Evolutionary conservation across 768 basidiomycete genomes (phyloP).

Genomic region (Holtermannia corniformis): DNA sequence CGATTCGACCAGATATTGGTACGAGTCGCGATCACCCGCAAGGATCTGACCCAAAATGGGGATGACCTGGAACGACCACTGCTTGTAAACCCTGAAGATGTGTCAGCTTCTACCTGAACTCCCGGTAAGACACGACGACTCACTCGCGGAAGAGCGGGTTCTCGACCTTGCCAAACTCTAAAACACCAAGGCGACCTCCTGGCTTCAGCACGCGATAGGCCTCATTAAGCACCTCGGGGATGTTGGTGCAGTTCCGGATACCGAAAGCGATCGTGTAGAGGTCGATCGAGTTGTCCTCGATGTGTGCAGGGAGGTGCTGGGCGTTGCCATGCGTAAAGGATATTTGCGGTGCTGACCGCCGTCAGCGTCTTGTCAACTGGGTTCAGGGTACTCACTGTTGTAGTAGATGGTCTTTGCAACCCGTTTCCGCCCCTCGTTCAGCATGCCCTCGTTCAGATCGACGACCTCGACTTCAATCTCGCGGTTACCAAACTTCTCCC

Average conservation of each 20-base stretch:
- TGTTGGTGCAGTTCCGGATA: conserved; percentile 91
- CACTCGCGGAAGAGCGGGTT: conserved; percentile 80
- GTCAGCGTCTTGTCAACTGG: not conserved
- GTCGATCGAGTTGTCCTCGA: conserved; percentile 77
- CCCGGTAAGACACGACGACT: conserved; percentile 38
- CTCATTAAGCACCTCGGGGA: conserved; percentile 75
- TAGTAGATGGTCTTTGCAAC: conserved; percentile 98
- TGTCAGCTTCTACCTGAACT: not conserved
- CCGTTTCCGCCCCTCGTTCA: conserved; percentile 76
- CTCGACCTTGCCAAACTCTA: conserved; percentile 89
- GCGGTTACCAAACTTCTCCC: conserved; percentile 79
- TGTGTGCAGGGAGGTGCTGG: conserved; percentile 60
- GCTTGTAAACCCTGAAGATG: conserved; percentile 65
- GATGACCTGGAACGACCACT: conserved; percentile 92
- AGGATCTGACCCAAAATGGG: conserved; percentile 92
- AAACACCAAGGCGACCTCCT: conserved; percentile 86
- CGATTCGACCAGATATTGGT: conserved; percentile 96
- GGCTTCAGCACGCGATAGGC: conserved; percentile 92
- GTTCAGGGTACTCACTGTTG: conserved; percentile 54
- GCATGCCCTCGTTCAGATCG: conserved; percentile 93
- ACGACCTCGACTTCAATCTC: conserved; percentile 81
- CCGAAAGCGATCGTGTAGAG: conserved; percentile 98
- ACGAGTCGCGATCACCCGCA: conserved; percentile 87
- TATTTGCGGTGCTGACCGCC: conserved; percentile 68
- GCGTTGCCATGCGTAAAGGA: conserved; percentile 90